Base-by-base conservation (phyloP, 2,329 filamentous ascomycete species). In the Penicillium decumbens region DNA sequence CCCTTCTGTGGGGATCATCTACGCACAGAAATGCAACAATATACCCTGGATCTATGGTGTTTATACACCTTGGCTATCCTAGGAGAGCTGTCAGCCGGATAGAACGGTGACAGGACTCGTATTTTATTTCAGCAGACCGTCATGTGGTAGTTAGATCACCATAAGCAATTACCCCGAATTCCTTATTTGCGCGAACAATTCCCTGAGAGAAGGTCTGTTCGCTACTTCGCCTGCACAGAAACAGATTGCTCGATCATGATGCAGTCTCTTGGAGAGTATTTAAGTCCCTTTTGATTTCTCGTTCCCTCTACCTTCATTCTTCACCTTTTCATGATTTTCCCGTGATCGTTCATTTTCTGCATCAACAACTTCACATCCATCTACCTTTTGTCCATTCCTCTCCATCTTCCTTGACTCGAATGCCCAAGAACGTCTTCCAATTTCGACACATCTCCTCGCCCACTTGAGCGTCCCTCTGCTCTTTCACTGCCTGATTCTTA, bases 81-180 rank as follows among this genome's bases (percentile, higher is more conserved):
- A 32, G 25, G 15, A 49, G n/a, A 41, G 27, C n/a, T 33, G 6
- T 30, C 27, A 32, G 32, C 27, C 23, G 38, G 15, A 46, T 46
- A 43, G 42, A 46, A 46, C 33, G 42, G 23, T 35, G 28, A 15
- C 33, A 44, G 27, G 12, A 30, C 20, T 24, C 38, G 12, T 23
- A 4, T 20, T 35, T 23, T 42, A 9, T 20, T 24, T 29, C 12
- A 13, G 41, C 29, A 45, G 12, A 32, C 18, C 33, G 20, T 37
- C 20, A 33, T 49, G 35, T 49, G 41, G 35, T 41, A 41, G 45
- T 49, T 37, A 42, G 39, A 27, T 42, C 9, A 12, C 20, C 7
- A 28, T 29, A 24, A 3, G 39, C n/a, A 37, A 35, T 23, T 30
- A 15, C 18, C 7, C 18, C 4, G 32, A 27, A 15, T 33, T 1